Conservation (phyloP, 805 yeast species). For the Yarrowia osloensis region DNA sequence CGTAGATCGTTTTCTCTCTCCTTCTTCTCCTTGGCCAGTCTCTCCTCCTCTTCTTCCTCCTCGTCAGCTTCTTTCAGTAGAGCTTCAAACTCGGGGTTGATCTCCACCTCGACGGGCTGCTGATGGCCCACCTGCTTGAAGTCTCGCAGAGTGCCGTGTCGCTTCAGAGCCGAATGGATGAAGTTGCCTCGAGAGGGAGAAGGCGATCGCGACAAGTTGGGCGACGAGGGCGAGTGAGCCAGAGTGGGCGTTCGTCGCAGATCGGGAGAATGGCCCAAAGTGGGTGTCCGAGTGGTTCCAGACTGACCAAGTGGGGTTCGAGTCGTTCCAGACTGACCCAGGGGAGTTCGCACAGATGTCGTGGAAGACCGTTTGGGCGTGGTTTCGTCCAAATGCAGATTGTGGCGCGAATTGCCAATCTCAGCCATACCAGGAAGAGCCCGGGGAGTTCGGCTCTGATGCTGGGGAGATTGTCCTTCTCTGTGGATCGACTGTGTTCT, state of each 20-base stretch:
- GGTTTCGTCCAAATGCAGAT: background rate
- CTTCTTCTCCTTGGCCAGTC: background rate
- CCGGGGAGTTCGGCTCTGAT: slow-evolving; percentile 3
- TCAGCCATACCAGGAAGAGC: slow-evolving; percentile 27
- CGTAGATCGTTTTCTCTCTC: background rate
- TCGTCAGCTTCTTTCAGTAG: slow-evolving; percentile 1
- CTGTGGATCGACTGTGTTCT: slow-evolving; percentile 24
- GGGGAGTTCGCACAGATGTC: background rate
- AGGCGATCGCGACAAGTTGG: slow-evolving; percentile 29
- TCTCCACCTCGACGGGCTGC: background rate
- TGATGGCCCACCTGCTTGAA: slow-evolving; percentile 9
- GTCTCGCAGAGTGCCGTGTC: slow-evolving; percentile 35
- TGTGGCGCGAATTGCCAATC: background rate
- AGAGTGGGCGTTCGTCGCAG: background rate
- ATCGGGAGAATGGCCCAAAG: background rate
- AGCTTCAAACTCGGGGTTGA: slow-evolving; percentile 18
- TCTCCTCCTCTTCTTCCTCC: slow-evolving; percentile 11
- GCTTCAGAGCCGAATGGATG: slow-evolving; percentile 39
- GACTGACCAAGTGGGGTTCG: background rate
- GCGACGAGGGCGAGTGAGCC: slow-evolving; percentile 7
- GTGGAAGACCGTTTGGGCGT: background rate
- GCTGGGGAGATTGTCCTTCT: slow-evolving; percentile 25
- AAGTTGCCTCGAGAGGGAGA: slow-evolving; percentile 38
- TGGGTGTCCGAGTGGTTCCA: background rate
- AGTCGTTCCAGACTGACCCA: background rate